These are phyloP conservation scores for Davidsoniella neocaledoniae DNA, from an alignment of 2,329 filamentous ascomycete species.

Conservation along the genomic window DNA sequence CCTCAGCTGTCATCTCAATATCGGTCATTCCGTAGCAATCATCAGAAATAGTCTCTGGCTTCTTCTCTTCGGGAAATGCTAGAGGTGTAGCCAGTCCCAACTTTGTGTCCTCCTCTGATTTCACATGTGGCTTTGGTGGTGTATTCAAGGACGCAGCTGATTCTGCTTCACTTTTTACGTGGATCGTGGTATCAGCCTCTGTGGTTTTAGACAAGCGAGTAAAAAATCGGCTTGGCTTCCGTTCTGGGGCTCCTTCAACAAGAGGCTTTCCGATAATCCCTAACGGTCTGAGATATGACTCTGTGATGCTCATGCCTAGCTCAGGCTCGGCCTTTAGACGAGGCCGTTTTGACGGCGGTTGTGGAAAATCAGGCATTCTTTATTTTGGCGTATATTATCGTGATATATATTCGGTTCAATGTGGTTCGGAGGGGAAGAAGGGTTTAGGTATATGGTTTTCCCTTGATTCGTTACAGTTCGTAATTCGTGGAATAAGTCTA, in stretches of 20 bases:
- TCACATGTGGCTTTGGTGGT: no score
- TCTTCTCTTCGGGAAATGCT: no score
- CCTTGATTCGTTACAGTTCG: not conserved
- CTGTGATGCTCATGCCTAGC: not conserved
- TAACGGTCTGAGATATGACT: conserved; percentile 9
- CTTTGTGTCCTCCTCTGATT: no score
- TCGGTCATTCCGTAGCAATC: no score
- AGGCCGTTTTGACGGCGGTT: conserved; percentile 8
- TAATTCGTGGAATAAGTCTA: not conserved
- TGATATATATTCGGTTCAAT: not conserved
- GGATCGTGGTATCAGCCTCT: no score
- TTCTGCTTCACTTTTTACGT: no score
- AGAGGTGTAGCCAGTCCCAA: no score
- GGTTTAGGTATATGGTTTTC: not conserved
- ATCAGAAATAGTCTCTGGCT: no score
- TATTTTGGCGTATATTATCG: not conserved
- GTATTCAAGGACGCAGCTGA: no score
- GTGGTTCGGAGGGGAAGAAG: not conserved
- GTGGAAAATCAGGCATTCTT: not conserved
- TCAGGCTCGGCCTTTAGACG: conserved; percentile 1
- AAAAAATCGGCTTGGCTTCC: conserved; percentile 6
- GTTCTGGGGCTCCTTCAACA: not conserved
- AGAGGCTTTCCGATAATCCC: not conserved
- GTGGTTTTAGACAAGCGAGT: not conserved
- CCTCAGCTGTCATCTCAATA: no score